A percentile compares a stretch with the other conserved stretches of the same genome.
Evolutionary conservation across 2,329 filamentous ascomycete species (phyloP).

Genomic region (Pleurostoma richardsiae): DNA sequence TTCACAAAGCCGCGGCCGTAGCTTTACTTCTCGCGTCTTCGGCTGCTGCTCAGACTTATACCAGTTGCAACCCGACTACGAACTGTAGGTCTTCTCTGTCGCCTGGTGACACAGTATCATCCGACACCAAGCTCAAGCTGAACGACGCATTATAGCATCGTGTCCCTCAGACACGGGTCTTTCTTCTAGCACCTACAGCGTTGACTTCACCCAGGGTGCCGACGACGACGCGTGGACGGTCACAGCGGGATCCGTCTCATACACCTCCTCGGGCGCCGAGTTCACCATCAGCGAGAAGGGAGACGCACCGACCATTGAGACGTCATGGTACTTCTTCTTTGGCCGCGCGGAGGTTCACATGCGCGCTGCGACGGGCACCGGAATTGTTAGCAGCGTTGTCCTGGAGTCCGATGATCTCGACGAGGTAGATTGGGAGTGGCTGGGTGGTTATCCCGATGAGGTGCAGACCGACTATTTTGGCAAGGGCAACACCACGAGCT

Average conservation of each 20-base stretch:
- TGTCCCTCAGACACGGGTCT: slow-evolving; percentile 11
- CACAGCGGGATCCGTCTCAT: slow-evolving; percentile 16
- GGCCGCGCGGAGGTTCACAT: slow-evolving; percentile 66
- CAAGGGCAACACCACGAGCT: slow-evolving; percentile 63
- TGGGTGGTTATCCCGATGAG: slow-evolving; percentile 62
- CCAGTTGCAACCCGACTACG: slow-evolving; percentile 13
- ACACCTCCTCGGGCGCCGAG: slow-evolving; percentile 21
- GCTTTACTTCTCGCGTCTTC: background rate
- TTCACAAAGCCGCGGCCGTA: background rate
- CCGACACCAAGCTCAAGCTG: no score
- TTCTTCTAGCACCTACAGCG: slow-evolving; percentile 5
- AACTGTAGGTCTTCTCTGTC: slow-evolving; percentile 6
- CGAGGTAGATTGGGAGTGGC: slow-evolving; percentile 83
- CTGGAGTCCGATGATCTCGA: slow-evolving; percentile 73
- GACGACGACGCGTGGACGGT: slow-evolving; percentile 35
- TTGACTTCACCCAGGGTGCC: slow-evolving; percentile 62
- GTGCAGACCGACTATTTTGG: slow-evolving; percentile 83
- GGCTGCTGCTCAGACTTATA: slow-evolving; percentile 11
- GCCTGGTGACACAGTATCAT: no score
- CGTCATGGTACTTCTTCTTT: slow-evolving; percentile 81
- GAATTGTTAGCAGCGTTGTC: slow-evolving; percentile 73
- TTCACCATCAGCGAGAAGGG: slow-evolving; percentile 52
- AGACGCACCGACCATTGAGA: slow-evolving; percentile 58
- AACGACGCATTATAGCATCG: background rate
- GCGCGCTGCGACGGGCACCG: slow-evolving; percentile 66